Evolutionary conservation across 495 filamentous ascomycete genomes (phyloP), one percentile per base, ranked within the genome.

Genomic region (Mytilinidion resinicola): DNA sequence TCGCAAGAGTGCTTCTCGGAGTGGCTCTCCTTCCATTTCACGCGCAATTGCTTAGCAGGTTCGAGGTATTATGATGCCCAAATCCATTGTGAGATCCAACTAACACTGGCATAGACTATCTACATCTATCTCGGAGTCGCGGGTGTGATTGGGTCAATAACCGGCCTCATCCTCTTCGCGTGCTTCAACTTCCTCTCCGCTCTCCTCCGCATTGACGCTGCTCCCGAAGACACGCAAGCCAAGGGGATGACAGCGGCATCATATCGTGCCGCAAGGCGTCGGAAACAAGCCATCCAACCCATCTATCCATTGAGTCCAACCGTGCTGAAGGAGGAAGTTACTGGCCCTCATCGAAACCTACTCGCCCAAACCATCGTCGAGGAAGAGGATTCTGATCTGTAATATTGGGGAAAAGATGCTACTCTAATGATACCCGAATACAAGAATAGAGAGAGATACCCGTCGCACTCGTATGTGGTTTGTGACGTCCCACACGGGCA

Each of bases 61-160:
- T 88, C 53, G 85, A 90, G 82, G 87, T 88, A 78, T 51, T 14
- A 11, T 53, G 30, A 36, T 54, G 20, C 19, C 34, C 39, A 38
- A 20, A 17, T 19, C 44, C 17, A 57, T 0, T 10, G 56, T 65
- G 58, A 59, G 63, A 61, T 30, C 53, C 30, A 30, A 46, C n/a
- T 9, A 9, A n/a, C 17, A 46, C 5, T n/a, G 2, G 15, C 37
- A 25, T 55, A 87, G 85, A 80, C 82, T 48, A 66, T 88, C 20
- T 84, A 86, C 64, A 82, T 82, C 64, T 88, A 81, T 71, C 68
- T 88, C 25, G 81, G 79, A 43, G 73, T 80, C 51, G 85, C 85
- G 15, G 70, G 75, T 11, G 55, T 86, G 19, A 74, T 85, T 56
- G 87, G 85, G 0, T 61, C 80, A 15, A 39, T 77, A 15, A 72